Conservation (phyloP, 139 green algal species). For the Coelastrella sp. region DNA sequence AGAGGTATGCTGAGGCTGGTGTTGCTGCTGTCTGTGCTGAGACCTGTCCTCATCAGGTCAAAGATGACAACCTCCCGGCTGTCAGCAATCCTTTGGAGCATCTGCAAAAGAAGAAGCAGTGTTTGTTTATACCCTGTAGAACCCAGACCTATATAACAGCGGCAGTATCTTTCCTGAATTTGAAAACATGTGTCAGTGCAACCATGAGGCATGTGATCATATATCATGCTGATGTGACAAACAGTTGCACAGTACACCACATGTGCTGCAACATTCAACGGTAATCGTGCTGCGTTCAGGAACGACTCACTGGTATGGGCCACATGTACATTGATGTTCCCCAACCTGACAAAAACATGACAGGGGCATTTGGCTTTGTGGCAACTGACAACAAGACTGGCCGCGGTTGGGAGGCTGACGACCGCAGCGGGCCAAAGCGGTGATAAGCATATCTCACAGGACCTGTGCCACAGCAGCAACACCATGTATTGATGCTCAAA, state of each 20-base stretch:
- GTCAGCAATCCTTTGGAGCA: constrained; percentile 6
- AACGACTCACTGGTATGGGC: constrained; percentile 13
- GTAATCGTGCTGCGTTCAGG: neutral
- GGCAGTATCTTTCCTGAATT: too few species aligned
- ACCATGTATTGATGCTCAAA: too few species aligned
- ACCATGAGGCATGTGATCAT: too few species aligned
- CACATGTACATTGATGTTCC: constrained; percentile 32
- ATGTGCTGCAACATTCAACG: neutral
- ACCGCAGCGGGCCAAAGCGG: constrained; percentile 10
- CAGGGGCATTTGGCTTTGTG: neutral
- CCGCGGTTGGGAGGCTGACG: neutral
- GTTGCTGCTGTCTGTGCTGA: constrained; percentile 33
- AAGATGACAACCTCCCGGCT: constrained; percentile 30
- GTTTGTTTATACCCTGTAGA: too few species aligned
- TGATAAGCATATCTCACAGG: constrained; percentile 21
- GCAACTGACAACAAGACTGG: neutral
- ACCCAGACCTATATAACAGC: too few species aligned
- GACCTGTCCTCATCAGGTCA: constrained; percentile 32
- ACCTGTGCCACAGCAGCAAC: neutral
- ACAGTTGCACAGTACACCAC: neutral
- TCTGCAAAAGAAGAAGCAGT: neutral
- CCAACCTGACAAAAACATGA: constrained; percentile 37
- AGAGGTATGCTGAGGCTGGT: neutral
- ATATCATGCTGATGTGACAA: too few species aligned
- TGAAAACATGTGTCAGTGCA: too few species aligned